phyloP scores from a whole-genome alignment of 805 yeast species.

The Wickerhamiella bombiphila region DNA sequence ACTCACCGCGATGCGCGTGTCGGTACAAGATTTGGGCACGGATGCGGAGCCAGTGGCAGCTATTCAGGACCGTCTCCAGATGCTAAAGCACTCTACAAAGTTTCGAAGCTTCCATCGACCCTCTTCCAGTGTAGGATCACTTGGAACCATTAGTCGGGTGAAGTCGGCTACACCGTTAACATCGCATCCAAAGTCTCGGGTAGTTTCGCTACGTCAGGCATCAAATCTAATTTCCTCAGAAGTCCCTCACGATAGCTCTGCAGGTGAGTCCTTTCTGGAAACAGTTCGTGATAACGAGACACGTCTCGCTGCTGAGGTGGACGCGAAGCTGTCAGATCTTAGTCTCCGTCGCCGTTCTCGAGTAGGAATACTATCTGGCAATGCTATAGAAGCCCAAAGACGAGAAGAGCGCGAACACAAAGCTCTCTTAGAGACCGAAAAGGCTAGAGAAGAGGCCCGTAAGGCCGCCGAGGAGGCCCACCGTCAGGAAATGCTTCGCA shows the following conservation, averaged over 20 bases:
- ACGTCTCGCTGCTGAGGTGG: constrained; percentile 6
- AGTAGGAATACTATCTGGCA: background rate
- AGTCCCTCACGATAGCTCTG: no score
- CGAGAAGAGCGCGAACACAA: constrained; percentile 3
- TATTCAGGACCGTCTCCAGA: background rate
- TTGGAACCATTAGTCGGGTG: no score
- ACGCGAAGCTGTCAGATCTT: constrained; percentile 2
- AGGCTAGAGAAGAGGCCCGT: background rate
- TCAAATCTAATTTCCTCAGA: no score
- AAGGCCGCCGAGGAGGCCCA: background rate
- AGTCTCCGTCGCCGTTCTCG: constrained; percentile 1
- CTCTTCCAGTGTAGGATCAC: no score
- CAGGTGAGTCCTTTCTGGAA: no score
- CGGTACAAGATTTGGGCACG: background rate
- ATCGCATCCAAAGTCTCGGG: no score
- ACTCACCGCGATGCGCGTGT: constrained; percentile 1
- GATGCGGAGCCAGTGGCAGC: background rate
- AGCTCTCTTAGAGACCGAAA: background rate
- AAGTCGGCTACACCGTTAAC: no score
- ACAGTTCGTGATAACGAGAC: no score
- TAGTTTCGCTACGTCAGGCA: no score
- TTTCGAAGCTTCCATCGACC: no score
- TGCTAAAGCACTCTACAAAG: no score
- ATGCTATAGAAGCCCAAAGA: background rate
- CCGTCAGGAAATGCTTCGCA: background rate